A percentile compares a stretch with the other conserved stretches of the same genome.
phyloP scores from a whole-genome alignment of 371 early-diverging fungal genomes.

The Nematocida ironsii region DNA sequence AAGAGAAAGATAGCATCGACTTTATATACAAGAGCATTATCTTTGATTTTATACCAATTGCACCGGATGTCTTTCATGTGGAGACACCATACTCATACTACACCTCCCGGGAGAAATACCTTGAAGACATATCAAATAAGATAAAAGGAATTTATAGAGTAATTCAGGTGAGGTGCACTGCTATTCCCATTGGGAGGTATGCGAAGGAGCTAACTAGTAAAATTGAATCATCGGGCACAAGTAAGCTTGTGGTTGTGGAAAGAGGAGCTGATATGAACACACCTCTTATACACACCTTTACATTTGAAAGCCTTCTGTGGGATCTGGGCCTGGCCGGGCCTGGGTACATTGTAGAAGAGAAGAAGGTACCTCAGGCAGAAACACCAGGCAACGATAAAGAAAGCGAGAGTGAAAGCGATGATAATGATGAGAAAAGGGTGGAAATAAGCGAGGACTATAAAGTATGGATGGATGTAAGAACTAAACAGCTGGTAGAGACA shows the following conservation, averaged over 20 bases:
- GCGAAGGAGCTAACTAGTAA: constrained; percentile 19
- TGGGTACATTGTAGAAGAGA: constrained; percentile 48
- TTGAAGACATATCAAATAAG: constrained; percentile 2
- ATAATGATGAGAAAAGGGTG: constrained; percentile 18
- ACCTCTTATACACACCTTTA: constrained; percentile 69
- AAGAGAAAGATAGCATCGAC: neutral
- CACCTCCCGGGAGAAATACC: constrained; percentile 16
- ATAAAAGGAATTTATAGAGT: constrained; percentile 20
- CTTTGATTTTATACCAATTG: constrained; percentile 50
- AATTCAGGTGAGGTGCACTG: constrained; percentile 16
- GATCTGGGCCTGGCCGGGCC: constrained; percentile 54
- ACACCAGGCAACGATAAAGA: constrained; percentile 12
- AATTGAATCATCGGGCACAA: constrained; percentile 21
- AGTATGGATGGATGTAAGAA: constrained; percentile 64
- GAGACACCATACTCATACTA: constrained; percentile 13
- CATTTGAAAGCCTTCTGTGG: constrained; percentile 64
- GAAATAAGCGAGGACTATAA: constrained; percentile 33
- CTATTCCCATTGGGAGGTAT: constrained; percentile 33
- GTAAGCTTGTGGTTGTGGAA: constrained; percentile 64
- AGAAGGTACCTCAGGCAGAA: neutral
- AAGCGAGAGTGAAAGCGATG: constrained; percentile 37
- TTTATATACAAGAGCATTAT: constrained; percentile 39
- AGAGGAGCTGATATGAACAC: constrained; percentile 66
- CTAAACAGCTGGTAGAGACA: constrained; percentile 68
- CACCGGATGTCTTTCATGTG: constrained; percentile 37